These are phyloP conservation scores for Cenchrus americanus DNA, from an alignment of 176 grass and related monocot genomes.

Conservation along the genomic window DNA sequence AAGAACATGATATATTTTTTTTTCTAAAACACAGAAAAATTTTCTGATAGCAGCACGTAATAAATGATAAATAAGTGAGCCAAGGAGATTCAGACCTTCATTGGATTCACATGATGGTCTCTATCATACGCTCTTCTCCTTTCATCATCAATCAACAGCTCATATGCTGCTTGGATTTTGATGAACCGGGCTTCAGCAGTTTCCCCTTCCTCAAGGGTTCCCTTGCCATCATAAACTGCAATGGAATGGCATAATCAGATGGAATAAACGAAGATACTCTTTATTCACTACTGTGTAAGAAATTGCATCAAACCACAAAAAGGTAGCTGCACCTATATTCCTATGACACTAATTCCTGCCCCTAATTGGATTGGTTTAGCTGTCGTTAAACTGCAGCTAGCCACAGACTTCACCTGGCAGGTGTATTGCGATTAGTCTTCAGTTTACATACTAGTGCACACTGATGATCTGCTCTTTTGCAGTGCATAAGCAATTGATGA, in stretches of 20 bases:
- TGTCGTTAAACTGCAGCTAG: neutral
- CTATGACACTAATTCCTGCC: neutral
- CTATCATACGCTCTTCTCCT: constrained; percentile 80
- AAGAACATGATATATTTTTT: neutral
- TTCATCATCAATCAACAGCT: constrained; percentile 82
- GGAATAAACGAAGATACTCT: constrained; percentile 21
- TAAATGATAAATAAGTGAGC: constrained; percentile 21
- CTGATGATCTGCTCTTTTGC: neutral
- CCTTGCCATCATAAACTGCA: constrained; percentile 94
- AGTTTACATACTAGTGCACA: neutral
- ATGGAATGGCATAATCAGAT: constrained; percentile 45
- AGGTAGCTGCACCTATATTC: neutral
- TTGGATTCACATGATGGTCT: constrained; percentile 87
- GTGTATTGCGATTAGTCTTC: neutral
- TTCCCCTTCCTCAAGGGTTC: constrained; percentile 91
- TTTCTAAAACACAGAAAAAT: too few species aligned
- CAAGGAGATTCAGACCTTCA: constrained; percentile 71
- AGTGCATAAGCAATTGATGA: neutral
- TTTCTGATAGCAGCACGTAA: neutral
- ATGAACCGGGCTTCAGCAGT: constrained; percentile 95
- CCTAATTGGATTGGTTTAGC: neutral
- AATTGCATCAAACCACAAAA: constrained; percentile 23
- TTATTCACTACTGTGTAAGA: neutral
- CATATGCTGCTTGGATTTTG: constrained; percentile 99
- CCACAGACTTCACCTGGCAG: constrained; percentile 14